These are phyloP conservation scores for Dioscorea dumetorum DNA, from an alignment of 106 monocot genomes.

Conservation along the genomic window DNA sequence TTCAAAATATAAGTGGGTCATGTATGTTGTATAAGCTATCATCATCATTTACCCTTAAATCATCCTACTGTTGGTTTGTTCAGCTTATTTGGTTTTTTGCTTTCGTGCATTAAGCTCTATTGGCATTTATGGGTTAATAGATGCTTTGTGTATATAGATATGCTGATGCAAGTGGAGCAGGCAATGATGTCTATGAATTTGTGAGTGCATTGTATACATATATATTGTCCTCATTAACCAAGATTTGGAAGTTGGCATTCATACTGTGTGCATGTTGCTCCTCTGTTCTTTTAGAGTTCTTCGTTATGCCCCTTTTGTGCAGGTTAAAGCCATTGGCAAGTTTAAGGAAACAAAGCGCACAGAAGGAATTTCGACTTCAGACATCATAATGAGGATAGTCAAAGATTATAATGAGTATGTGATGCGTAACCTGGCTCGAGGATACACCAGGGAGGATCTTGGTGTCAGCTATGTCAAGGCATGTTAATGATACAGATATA, in stretches of 20 bases:
- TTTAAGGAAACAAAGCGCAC: conserved; percentile 93
- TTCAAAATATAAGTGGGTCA: too few species aligned
- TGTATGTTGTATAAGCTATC: too few species aligned
- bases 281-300: too few species aligned
- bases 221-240: too few species aligned
- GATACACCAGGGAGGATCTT: conserved; percentile 83
- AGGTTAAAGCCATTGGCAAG: conserved; percentile 77
- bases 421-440: conserved; percentile 86
- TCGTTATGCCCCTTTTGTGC: conserved; percentile 1
- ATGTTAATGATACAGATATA: conserved; percentile 9
- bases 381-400: conserved; percentile 87
- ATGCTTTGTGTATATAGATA: conserved; percentile 42
- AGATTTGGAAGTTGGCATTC: too few species aligned
- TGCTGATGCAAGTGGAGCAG: conserved; percentile 98
- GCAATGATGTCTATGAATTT: conserved; percentile 97
- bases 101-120: background rate
- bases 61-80: too few species aligned
- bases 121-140: background rate
- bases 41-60: too few species aligned
- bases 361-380: conserved; percentile 84
- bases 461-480: conserved; percentile 86
- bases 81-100: too few species aligned
- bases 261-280: too few species aligned
- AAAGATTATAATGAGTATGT: conserved; percentile 87
- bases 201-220: conserved; percentile 30